Percentiles rank a stretch among this genome's conserved stretches.
Evolutionary conservation across 202 grass and related monocot species (phyloP).

Genomic region (Eragrostis tef): DNA sequence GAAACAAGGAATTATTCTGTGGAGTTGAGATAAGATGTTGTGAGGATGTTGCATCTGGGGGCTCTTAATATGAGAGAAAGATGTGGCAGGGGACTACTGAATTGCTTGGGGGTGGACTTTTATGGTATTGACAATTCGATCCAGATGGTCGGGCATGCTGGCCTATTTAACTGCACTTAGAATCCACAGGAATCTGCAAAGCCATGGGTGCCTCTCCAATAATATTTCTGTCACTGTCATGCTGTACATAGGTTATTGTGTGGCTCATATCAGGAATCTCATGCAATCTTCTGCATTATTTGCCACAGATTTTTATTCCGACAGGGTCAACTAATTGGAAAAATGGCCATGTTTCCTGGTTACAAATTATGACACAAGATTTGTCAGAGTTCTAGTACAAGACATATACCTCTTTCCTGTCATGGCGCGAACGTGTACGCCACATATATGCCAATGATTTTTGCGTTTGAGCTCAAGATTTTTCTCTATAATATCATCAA

Average conservation of each 20-base stretch:
- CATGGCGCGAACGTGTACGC: conserved; percentile 26
- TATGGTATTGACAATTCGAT: conserved; percentile 52
- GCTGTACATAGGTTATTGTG: conserved; percentile 36
- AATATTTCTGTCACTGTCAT: conserved; percentile 41
- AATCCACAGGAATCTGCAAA: conserved; percentile 51
- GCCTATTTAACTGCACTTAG: conserved; percentile 51
- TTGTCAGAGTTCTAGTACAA: background rate
- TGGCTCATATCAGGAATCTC: conserved; percentile 50
- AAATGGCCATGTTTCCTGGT: conserved; percentile 9
- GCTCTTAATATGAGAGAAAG: conserved; percentile 56
- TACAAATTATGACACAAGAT: background rate
- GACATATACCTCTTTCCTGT: background rate
- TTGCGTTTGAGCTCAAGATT: conserved; percentile 13
- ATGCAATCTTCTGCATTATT: conserved; percentile 34
- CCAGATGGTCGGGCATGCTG: conserved; percentile 40
- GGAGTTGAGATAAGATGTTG: conserved; percentile 50
- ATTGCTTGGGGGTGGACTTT: conserved; percentile 45
- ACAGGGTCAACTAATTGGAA: conserved; percentile 38
- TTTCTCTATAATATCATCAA: background rate
- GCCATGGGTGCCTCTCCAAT: conserved; percentile 43
- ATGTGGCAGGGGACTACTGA: conserved; percentile 45
- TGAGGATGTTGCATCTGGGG: conserved; percentile 40
- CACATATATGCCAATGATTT: conserved; percentile 35
- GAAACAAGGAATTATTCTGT: conserved; percentile 37
- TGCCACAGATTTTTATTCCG: conserved; percentile 23